Conservation (phyloP, 805 yeast genomes). For the Starmera quercuum region DNA sequence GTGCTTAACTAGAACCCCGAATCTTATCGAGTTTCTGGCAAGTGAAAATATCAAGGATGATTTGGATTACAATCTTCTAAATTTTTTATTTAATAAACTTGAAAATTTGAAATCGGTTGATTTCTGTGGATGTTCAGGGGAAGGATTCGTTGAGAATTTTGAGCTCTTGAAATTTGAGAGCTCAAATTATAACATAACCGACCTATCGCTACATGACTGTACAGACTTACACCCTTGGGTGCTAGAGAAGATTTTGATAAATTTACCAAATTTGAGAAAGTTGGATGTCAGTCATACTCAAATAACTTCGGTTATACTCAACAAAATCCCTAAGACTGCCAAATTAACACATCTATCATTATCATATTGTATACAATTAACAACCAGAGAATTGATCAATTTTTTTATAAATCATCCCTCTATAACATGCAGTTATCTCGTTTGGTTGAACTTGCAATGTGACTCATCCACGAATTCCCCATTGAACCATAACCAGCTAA, state of each 20-base stretch:
- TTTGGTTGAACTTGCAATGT: conserved; percentile 62
- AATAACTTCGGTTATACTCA: conserved; percentile 55
- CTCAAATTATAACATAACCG: conserved; percentile 11
- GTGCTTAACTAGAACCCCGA: conserved; percentile 56
- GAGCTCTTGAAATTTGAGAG: conserved; percentile 22
- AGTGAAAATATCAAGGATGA: conserved; percentile 84
- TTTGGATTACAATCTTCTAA: conserved; percentile 51
- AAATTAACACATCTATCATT: conserved; percentile 68
- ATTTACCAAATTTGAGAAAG: conserved; percentile 47
- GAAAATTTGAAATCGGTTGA: conserved; percentile 62
- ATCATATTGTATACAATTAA: conserved; percentile 55
- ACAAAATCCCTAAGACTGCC: conserved; percentile 45
- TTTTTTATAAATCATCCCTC: conserved; percentile 71
- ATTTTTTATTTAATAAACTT: conserved; percentile 44
- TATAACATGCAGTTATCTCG: conserved; percentile 35
- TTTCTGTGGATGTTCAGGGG: conserved; percentile 82
- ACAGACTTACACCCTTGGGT: conserved; percentile 60
- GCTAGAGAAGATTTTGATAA: conserved; percentile 50
- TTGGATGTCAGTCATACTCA: conserved; percentile 80
- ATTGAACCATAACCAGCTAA: conserved; percentile 42
- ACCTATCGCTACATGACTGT: conserved; percentile 80
- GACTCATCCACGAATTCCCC: conserved; percentile 58
- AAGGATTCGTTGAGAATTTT: conserved; percentile 53
- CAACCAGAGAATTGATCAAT: conserved; percentile 63
- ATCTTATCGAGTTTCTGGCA: conserved; percentile 71